Evolutionary conservation across 2,329 filamentous ascomycete genomes (phyloP), one percentile per base, ranked within the genome.

Genomic region (Talaromyces sp.): DNA sequence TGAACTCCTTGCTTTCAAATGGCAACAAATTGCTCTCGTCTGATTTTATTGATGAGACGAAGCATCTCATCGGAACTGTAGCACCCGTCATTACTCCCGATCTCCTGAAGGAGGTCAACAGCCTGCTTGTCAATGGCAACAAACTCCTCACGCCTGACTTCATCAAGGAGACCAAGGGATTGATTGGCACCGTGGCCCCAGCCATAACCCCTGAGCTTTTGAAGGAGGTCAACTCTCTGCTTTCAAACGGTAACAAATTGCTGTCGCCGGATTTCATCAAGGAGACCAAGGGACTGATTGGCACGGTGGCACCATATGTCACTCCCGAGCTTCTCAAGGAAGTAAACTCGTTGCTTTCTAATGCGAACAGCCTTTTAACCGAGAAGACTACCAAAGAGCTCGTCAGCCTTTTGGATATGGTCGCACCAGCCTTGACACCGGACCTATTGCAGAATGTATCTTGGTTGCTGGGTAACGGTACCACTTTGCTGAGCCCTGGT

Each of bases 11-110:
- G 2, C 53, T 68, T 14, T 50, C 47, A 37, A 66, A 67, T 13
- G 66, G 60, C 42, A 65, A 64, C 35, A 56, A 66, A 51, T 52
- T 74, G 37, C 56, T 74, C 56, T 63, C 69, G 19, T 53, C 69
- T 37, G 53, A 68, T 22, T 66, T 66, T 27, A 65, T 67, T 22
- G 44, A 63, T 20, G 55, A 65, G 22, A 63, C 59, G 24, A 61
- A 63, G 45, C 54, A 54, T 8, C 47, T 69, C 30, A 62, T 68
- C 36, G 52, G 54, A 6, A 47, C 49, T 4, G 55, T 64, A n/a
- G 53, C 54, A 7, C 60, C 62, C 24, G 43, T 64, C 7, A 47
- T 69, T 20, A 68, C 44, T 7, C 44, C 44, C 2, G 44, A 37
- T 11, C 19, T 47, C 1, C 20, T 47, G 22, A 47, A 47, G 33